Conservation (phyloP, 495 filamentous ascomycete species). For the Penicillium herquei region DNA sequence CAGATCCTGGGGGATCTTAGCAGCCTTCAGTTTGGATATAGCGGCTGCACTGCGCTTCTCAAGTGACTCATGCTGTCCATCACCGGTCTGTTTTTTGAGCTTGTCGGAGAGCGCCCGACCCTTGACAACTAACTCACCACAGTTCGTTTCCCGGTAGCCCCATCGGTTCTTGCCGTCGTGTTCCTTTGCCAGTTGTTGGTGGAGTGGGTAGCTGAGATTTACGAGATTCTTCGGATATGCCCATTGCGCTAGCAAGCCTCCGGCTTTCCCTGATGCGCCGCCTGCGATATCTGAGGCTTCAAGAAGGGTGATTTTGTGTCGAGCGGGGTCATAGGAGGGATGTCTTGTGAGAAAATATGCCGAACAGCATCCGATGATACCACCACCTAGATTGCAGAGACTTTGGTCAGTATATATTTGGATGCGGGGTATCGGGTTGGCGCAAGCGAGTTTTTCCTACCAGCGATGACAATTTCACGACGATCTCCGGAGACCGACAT, state of each 20-base stretch:
- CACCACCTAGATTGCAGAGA: constrained; percentile 61
- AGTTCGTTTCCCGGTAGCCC: constrained; percentile 82
- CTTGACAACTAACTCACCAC: constrained; percentile 66
- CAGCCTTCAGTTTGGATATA: constrained; percentile 54
- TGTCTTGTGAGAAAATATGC: constrained; percentile 94
- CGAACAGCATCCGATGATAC: constrained; percentile 90
- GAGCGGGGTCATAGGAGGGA: constrained; percentile 70
- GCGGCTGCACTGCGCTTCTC: constrained; percentile 72
- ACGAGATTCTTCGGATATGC: constrained; percentile 87
- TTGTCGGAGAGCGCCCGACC: constrained; percentile 46
- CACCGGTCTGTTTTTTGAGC: constrained; percentile 29
- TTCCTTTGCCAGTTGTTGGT: constrained; percentile 79
- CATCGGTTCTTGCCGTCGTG: constrained; percentile 78
- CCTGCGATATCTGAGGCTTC: constrained; percentile 88
- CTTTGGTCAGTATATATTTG: constrained; percentile 13
- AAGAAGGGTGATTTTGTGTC: constrained; percentile 80
- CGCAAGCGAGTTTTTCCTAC: constrained; percentile 40
- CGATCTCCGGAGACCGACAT: constrained; percentile 40
- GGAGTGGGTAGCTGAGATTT: constrained; percentile 79
- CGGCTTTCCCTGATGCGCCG: constrained; percentile 92
- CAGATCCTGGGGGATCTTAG: constrained; percentile 72
- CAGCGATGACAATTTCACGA: constrained; percentile 68
- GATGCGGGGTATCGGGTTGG: constrained; percentile 31
- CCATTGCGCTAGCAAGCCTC: constrained; percentile 88
- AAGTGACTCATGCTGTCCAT: constrained; percentile 47